A percentile compares a stretch with the other conserved stretches of the same genome.
phyloP scores from a whole-genome alignment of 257 asterid genomes.

The Linaria vulgaris region DNA sequence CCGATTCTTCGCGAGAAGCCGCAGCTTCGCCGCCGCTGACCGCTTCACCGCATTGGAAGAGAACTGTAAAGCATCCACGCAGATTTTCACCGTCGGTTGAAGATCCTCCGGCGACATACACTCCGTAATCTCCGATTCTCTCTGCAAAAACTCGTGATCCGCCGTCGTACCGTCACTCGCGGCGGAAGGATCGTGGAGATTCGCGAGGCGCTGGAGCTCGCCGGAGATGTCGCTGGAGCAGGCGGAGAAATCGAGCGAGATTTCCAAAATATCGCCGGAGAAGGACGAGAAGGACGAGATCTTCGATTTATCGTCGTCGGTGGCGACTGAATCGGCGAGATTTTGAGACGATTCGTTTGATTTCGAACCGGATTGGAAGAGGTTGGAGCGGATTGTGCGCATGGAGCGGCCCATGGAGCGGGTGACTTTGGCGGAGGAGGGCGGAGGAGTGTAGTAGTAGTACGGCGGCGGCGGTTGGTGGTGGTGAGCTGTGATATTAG shows the following conservation, averaged over 20 bases:
- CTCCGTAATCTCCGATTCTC: constrained; percentile 79
- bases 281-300: constrained; percentile 35
- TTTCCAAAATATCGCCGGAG: constrained; percentile 49
- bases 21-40: constrained; percentile 83
- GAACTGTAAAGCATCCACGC: constrained; percentile 70
- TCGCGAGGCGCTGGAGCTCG: constrained; percentile 85
- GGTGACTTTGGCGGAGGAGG: constrained; percentile 48
- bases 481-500: constrained; percentile 38
- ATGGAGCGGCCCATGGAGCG: constrained; percentile 65
- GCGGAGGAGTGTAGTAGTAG: too few relatives aligned
- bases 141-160: constrained; percentile 72
- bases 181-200: constrained; percentile 47
- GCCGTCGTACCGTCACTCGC: constrained; percentile 26
- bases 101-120: constrained; percentile 89
- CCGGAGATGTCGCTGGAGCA: constrained; percentile 91
- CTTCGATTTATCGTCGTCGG: too few relatives aligned
- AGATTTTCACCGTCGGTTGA: constrained; percentile 80
- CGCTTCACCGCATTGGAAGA: constrained; percentile 63
- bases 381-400: constrained; percentile 62
- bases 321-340: constrained; percentile 74
- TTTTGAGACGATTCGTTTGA: too few relatives aligned
- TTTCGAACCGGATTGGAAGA: constrained; percentile 39
- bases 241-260: constrained; percentile 68
- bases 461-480: constrained; percentile 47
- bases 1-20: constrained; percentile 75